Conservation (phyloP, 345 rosid genomes). For the Citrus cavaleriei region DNA sequence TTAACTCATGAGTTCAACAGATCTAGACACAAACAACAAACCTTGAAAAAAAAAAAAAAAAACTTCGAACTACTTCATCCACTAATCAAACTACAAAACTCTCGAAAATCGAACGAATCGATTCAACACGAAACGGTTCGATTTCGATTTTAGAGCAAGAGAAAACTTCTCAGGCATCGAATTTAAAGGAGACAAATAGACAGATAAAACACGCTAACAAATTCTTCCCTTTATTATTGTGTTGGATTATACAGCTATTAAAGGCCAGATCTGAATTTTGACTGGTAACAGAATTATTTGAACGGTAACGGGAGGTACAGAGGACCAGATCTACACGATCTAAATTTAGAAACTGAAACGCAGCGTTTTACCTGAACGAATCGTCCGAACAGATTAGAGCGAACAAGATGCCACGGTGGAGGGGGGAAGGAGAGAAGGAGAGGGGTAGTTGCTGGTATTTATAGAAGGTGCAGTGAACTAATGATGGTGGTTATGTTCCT, state of each 20-base stretch:
- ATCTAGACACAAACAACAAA: conserved; percentile 19
- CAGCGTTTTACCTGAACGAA: conserved; percentile 26
- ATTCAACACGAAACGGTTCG: neutral
- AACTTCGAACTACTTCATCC: neutral
- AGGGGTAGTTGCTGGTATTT: neutral
- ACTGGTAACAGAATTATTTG: neutral
- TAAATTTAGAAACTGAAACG: neutral
- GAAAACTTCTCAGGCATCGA: neutral
- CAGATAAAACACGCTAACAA: neutral
- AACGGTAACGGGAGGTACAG: neutral
- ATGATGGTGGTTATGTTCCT: neutral
- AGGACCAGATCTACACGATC: conserved; percentile 24
- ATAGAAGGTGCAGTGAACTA: conserved; percentile 3
- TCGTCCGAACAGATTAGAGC: conserved; percentile 7
- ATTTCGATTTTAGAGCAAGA: neutral
- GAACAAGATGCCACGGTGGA: conserved; percentile 20
- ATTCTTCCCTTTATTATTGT: neutral
- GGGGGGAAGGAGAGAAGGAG: neutral
- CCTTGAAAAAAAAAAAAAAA: neutral
- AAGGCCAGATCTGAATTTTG: conserved; percentile 24
- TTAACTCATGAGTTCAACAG: neutral
- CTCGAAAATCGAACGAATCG: neutral
- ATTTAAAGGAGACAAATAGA: neutral
- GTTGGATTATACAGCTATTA: conserved; percentile 9
- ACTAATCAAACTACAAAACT: neutral